These are phyloP conservation scores for Oryza rufipogon DNA, from an alignment of 176 grass and related monocot genomes.

Conservation along the genomic window DNA sequence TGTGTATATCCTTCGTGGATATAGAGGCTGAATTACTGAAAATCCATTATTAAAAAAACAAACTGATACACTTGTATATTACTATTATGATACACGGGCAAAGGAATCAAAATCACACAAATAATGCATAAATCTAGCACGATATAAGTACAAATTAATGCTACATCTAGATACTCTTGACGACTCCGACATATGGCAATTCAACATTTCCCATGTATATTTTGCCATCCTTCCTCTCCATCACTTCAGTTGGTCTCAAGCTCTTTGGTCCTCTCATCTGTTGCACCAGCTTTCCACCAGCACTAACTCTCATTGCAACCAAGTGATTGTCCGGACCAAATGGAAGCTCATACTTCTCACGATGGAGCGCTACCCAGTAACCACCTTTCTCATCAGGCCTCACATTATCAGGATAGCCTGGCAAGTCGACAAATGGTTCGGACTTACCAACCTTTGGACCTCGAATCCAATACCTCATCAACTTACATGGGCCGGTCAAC, in stretches of 20 bases:
- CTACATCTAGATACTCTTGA: too few species aligned
- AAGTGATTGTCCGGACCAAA: background rate
- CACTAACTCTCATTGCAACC: background rate
- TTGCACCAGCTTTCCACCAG: background rate
- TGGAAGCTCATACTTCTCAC: background rate
- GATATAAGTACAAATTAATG: too few species aligned
- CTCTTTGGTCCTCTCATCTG: background rate
- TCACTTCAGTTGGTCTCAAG: background rate
- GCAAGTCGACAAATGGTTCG: background rate
- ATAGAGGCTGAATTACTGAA: too few species aligned
- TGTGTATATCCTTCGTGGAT: too few species aligned
- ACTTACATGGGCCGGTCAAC: background rate
- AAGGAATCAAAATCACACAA: too few species aligned
- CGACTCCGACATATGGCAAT: background rate
- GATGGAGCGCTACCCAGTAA: slow-evolving; percentile 35
- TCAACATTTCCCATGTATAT: background rate
- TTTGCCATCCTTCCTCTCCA: background rate
- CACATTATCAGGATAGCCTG: slow-evolving; percentile 47
- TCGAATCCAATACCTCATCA: slow-evolving; percentile 26
- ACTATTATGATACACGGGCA: too few species aligned
- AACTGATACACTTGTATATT: too few species aligned
- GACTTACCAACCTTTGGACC: background rate
- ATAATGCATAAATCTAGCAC: too few species aligned
- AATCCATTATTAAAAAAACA: too few species aligned
- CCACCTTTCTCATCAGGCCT: slow-evolving; percentile 6